A percentile compares a stretch with the other conserved stretches of the same genome.
Conservation (phyloP, 306 rosid genomes). For the Begonia masoniana region DNA sequence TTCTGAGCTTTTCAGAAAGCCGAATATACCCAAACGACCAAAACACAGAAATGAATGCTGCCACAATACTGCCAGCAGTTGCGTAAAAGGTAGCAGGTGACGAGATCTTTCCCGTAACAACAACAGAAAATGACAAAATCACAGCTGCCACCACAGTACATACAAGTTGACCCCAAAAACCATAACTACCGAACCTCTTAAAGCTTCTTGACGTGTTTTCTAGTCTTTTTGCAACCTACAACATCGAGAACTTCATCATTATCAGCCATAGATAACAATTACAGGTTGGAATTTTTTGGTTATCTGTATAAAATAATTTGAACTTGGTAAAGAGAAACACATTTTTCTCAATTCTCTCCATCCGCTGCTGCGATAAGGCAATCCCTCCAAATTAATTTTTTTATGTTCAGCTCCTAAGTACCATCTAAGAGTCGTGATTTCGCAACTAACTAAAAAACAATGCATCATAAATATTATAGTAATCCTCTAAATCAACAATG, state of each 20-base stretch:
- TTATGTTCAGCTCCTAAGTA: no score
- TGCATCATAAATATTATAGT: no score
- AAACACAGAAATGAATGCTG: conserved; percentile 82
- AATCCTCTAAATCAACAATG: background rate
- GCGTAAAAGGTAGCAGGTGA: conserved; percentile 90
- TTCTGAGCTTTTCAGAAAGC: conserved; percentile 71
- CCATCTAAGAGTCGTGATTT: no score
- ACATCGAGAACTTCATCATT: conserved; percentile 11
- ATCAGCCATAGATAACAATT: conserved; percentile 1
- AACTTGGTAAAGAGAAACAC: background rate
- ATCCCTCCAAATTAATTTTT: no score
- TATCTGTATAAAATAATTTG: background rate
- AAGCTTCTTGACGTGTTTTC: conserved; percentile 81
- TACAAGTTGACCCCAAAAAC: conserved; percentile 94
- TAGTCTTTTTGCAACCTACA: conserved; percentile 78
- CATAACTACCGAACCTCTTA: conserved; percentile 81
- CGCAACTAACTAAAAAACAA: no score
- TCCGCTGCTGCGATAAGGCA: background rate
- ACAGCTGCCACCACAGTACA: conserved; percentile 86
- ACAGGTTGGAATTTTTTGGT: background rate
- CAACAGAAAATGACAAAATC: conserved; percentile 80
- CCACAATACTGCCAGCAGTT: conserved; percentile 84
- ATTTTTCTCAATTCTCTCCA: background rate
- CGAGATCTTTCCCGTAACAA: conserved; percentile 62
- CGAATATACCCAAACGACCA: conserved; percentile 98